These are phyloP conservation scores for Metschnikowia orientalis DNA, from an alignment of 805 yeast genomes.

Conservation along the genomic window DNA sequence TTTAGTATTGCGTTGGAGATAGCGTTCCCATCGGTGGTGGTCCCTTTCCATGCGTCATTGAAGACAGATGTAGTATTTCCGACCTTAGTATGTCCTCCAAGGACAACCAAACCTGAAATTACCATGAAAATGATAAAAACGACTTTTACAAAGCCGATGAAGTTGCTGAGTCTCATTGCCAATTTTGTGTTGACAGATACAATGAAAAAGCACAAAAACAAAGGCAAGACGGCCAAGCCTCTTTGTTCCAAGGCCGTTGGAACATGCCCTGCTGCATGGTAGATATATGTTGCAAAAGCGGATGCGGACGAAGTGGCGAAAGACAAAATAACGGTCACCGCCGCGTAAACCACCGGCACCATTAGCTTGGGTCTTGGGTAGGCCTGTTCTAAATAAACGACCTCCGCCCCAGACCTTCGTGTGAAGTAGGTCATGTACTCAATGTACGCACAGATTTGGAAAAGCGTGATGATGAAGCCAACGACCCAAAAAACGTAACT, in stretches of 20 bases:
- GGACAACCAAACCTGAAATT: conserved; percentile 33
- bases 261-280: conserved; percentile 28
- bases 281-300: conserved; percentile 33
- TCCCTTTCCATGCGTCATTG: conserved; percentile 35
- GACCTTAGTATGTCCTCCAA: conserved; percentile 34
- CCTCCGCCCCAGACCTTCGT: conserved; percentile 36
- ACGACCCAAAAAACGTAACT: conserved; percentile 41
- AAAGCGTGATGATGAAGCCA: conserved; percentile 37
- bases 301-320: conserved; percentile 33
- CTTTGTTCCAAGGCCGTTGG: conserved; percentile 32
- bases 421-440: conserved; percentile 40
- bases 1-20: conserved; percentile 42
- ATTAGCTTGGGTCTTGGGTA: conserved; percentile 31
- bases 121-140: conserved; percentile 30
- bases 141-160: conserved; percentile 34
- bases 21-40: conserved; percentile 39
- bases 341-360: conserved; percentile 36
- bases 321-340: conserved; percentile 34
- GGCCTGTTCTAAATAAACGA: conserved; percentile 37
- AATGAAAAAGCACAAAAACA: conserved; percentile 22
- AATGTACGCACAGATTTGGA: conserved; percentile 35
- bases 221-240: conserved; percentile 32
- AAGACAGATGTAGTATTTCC: conserved; percentile 31
- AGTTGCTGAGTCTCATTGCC: conserved; percentile 27
- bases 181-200: conserved; percentile 25